phyloP scores from a whole-genome alignment of 208 protist genomes.

The Herpetomonas tarakana region DNA sequence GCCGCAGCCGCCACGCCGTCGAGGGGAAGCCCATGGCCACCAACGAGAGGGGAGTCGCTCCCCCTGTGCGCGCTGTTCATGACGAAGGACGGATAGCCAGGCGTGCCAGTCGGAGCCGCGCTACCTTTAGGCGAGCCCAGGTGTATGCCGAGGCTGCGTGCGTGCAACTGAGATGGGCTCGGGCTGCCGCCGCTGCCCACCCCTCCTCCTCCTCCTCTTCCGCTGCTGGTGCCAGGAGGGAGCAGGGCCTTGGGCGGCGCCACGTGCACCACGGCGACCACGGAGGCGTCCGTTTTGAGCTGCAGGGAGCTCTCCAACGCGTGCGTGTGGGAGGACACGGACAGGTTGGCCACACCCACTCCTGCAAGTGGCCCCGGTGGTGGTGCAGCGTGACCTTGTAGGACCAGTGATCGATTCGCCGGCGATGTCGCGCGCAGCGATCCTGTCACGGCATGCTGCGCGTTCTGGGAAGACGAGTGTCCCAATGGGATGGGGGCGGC shows the following conservation, averaged over 20 bases:
- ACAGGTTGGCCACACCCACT: not conserved
- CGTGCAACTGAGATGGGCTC: not conserved
- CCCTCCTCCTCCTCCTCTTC: no score
- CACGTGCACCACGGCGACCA: constrained; percentile 1
- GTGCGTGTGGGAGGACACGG: not conserved
- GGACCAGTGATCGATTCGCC: not conserved
- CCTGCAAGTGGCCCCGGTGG: no score
- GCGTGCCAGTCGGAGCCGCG: not conserved
- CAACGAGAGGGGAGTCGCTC: no score
- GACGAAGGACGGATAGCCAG: not conserved
- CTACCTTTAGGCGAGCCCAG: not conserved
- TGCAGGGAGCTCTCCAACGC: not conserved
- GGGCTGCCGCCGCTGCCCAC: constrained; percentile 1
- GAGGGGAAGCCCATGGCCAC: not conserved
- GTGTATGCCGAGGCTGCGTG: not conserved
- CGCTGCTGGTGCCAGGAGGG: not conserved
- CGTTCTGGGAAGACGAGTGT: no score
- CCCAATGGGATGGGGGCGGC: no score
- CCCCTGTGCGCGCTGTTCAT: no score
- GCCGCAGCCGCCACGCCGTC: not conserved
- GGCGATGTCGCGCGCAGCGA: not conserved
- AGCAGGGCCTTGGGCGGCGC: not conserved
- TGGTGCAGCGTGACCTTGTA: no score
- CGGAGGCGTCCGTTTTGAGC: not conserved
- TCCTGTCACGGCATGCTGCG: no score